phyloP scores from a whole-genome alignment of 495 filamentous ascomycete genomes.

The Aspergillus leporis region DNA sequence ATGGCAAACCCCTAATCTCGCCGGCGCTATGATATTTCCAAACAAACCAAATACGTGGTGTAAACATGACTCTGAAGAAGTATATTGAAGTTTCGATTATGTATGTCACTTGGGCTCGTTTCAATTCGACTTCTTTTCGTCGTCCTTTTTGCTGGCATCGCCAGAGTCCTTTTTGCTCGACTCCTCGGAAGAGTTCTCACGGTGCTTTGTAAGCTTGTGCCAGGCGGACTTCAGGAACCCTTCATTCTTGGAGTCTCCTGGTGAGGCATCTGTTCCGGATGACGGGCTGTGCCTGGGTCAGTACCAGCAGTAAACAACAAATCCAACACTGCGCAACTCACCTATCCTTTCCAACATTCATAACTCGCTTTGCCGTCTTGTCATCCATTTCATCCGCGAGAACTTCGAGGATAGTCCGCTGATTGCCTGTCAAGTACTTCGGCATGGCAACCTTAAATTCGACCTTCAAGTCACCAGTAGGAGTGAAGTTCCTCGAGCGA shows the following conservation, averaged over 20 bases:
- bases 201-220: slow-evolving; percentile 81
- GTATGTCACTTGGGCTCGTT: slow-evolving; percentile 21
- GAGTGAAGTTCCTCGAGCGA: slow-evolving; percentile 48
- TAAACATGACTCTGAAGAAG: slow-evolving; percentile 12
- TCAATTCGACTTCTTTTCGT: slow-evolving; percentile 57
- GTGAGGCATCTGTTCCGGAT: slow-evolving; percentile 14
- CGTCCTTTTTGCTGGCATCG: slow-evolving; percentile 38
- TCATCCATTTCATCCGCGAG: slow-evolving; percentile 93
- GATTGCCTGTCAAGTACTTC: slow-evolving; percentile 84
- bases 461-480: slow-evolving; percentile 79
- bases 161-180: slow-evolving; percentile 36
- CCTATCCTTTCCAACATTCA: slow-evolving; percentile 64
- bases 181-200: slow-evolving; percentile 33
- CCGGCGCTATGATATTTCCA: slow-evolving; percentile 47
- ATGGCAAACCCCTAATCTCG: slow-evolving; percentile 32
- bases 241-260: slow-evolving; percentile 62
- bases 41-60: slow-evolving; percentile 37
- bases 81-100: slow-evolving; percentile 17
- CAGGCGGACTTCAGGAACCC: slow-evolving; percentile 87
- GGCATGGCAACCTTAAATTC: slow-evolving; percentile 96
- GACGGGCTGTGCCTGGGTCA: slow-evolving; percentile 11
- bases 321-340: slow-evolving; percentile 27
- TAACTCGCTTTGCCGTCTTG: slow-evolving; percentile 85
- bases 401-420: slow-evolving; percentile 89
- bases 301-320: background rate